A percentile compares a stretch with the other conserved stretches of the same genome.
Conservation (phyloP, 495 filamentous ascomycete genomes). For the Hypoxylon lienhwacheense region DNA sequence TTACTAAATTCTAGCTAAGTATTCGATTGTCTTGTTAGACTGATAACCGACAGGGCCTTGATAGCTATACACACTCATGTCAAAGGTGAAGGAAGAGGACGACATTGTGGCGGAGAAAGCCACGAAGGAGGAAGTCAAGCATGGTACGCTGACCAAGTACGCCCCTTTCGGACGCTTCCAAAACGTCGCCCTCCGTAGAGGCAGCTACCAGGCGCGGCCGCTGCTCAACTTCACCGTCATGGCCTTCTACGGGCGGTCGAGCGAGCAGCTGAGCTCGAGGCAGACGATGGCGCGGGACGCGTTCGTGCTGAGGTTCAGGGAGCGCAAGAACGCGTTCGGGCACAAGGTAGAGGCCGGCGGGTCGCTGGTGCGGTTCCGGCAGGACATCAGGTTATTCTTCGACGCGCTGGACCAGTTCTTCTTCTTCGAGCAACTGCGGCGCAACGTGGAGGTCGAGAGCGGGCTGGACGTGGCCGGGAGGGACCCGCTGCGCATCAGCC, state of each 20-base stretch:
- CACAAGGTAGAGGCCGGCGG: neutral
- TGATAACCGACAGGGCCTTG: too few relatives aligned
- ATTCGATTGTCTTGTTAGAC: too few relatives aligned
- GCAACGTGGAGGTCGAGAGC: neutral
- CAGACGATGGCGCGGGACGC: constrained; percentile 1
- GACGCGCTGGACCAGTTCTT: constrained; percentile 18
- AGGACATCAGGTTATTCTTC: neutral
- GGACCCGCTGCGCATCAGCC: neutral
- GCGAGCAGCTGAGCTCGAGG: neutral
- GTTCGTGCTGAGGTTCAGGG: neutral
- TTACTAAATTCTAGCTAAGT: too few relatives aligned
- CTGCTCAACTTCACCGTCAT: constrained; percentile 19
- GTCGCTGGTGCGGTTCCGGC: neutral
- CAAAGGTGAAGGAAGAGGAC: neutral
- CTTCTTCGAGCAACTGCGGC: constrained; percentile 14
- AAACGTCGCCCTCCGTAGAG: neutral
- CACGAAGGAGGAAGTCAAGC: neutral
- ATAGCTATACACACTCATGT: neutral
- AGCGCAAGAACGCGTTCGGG: neutral
- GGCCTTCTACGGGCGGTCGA: constrained; percentile 6
- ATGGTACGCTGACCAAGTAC: neutral
- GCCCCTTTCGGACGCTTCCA: constrained; percentile 15
- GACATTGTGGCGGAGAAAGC: too few relatives aligned
- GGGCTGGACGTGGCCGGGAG: constrained; percentile 8
- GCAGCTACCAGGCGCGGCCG: constrained; percentile 6